Conservation (phyloP, 441 rosid genomes). For the Pelargonium citronellum region DNA sequence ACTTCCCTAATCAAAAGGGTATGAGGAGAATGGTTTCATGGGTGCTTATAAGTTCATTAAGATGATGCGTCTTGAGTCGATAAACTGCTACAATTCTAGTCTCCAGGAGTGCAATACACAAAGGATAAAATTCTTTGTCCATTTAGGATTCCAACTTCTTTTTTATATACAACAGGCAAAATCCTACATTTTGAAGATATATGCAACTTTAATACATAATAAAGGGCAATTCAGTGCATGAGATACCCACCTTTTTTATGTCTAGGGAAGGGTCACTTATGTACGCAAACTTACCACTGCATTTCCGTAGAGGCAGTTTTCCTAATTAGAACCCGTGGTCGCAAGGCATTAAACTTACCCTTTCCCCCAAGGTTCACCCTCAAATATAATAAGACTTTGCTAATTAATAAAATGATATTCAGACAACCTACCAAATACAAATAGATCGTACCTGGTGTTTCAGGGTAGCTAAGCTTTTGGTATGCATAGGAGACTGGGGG, state of each 20-base stretch:
- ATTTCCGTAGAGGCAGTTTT: no score
- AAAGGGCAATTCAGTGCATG: no score
- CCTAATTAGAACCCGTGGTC: no score
- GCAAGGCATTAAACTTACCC: no score
- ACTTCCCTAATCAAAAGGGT: background rate
- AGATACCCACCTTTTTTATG: no score
- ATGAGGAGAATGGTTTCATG: background rate
- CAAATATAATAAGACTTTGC: background rate
- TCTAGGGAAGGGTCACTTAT: no score
- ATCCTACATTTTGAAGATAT: background rate
- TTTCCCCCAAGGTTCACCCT: background rate
- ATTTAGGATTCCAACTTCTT: background rate
- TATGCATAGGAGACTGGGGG: constrained; percentile 84
- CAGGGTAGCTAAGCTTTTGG: constrained; percentile 67
- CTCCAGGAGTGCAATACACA: background rate
- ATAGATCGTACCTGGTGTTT: constrained; percentile 57
- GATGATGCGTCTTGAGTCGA: background rate
- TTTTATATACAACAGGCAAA: background rate
- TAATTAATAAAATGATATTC: background rate
- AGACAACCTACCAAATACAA: constrained; percentile 6
- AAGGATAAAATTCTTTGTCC: background rate
- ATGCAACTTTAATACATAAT: no score
- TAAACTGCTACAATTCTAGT: background rate
- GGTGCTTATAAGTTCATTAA: background rate
- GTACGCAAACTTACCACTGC: no score